Percentiles rank a stretch among this genome's conserved stretches.
These are phyloP conservation scores for Colletotrichum lentis DNA, from an alignment of 2,329 filamentous ascomycete genomes.

Conservation along the genomic window DNA sequence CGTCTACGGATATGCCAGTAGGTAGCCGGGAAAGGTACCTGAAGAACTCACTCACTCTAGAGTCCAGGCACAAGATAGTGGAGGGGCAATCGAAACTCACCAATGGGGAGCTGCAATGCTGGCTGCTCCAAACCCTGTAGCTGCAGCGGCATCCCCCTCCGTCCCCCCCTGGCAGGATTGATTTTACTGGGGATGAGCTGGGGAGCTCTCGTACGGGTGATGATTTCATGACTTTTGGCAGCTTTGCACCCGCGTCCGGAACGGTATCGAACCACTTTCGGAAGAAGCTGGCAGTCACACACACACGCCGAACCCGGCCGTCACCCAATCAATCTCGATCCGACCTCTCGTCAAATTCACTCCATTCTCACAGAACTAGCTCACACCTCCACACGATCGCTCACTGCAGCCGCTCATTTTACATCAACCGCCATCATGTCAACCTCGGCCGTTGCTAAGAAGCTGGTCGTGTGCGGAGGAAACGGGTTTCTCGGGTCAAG, in stretches of 20 bases:
- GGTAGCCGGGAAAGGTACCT: too few species aligned
- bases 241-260: constrained; percentile 27
- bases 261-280: constrained; percentile 34
- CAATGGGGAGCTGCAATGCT: constrained; percentile 26
- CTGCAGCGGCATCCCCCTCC: constrained; percentile 3
- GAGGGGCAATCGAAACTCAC: constrained; percentile 1
- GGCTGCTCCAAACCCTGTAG: constrained; percentile 12
- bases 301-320: constrained; percentile 24
- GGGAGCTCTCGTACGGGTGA: constrained; percentile 32
- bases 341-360: constrained; percentile 18
- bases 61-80: background rate
- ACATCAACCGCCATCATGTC: constrained; percentile 53
- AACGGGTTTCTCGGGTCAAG: constrained; percentile 89
- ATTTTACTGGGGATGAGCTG: constrained; percentile 23
- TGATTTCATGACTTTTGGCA: constrained; percentile 36
- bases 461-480: constrained; percentile 89
- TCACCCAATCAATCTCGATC: constrained; percentile 2
- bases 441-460: constrained; percentile 68
- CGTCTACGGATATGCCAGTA: too few species aligned
- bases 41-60: too few species aligned
- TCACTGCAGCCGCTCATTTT: background rate
- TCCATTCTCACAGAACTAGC: background rate
- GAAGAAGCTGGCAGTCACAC: constrained; percentile 10
- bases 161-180: constrained; percentile 28
- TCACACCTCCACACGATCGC: constrained; percentile 1